Conservation (phyloP, 2,329 filamentous ascomycete genomes). For the Hortaea werneckii region DNA sequence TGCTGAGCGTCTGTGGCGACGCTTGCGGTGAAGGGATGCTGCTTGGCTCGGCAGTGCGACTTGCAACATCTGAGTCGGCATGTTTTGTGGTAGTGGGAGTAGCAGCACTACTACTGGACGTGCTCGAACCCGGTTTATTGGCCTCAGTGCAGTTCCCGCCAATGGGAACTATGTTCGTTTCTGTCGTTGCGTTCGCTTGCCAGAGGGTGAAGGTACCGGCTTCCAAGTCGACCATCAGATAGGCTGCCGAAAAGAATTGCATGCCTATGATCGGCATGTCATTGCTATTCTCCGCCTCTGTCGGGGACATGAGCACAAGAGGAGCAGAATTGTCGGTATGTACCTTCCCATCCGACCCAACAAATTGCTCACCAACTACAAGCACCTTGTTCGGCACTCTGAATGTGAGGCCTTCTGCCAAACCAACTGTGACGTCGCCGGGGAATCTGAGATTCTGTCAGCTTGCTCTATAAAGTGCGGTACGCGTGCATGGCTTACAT, state of each 20-base stretch:
- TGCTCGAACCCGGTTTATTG: too few relatives aligned
- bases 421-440: conserved; percentile 1
- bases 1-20: too few relatives aligned
- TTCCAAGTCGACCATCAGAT: conserved; percentile 7
- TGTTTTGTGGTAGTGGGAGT: too few relatives aligned
- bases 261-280: conserved; percentile 2
- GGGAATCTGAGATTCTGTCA: conserved; percentile 3
- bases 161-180: conserved; percentile 3
- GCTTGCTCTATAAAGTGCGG: not conserved
- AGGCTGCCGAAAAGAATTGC: conserved; percentile 5
- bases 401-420: not conserved
- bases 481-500: conserved; percentile 2
- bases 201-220: conserved; percentile 4
- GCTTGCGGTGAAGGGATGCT: too few relatives aligned
- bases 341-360: not conserved
- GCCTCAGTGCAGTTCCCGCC: too few relatives aligned
- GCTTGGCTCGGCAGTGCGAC: too few relatives aligned
- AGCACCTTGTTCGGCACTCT: conserved; percentile 4
- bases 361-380: not conserved
- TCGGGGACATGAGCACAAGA: not conserved
- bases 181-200: conserved; percentile 5
- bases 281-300: not conserved
- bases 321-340: not conserved
- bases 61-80: too few relatives aligned
- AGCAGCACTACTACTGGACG: too few relatives aligned